A percentile compares a stretch with the other conserved stretches of the same genome.
Evolutionary conservation across 768 basidiomycete species (phyloP).

Genomic region (Trametes punicea): DNA sequence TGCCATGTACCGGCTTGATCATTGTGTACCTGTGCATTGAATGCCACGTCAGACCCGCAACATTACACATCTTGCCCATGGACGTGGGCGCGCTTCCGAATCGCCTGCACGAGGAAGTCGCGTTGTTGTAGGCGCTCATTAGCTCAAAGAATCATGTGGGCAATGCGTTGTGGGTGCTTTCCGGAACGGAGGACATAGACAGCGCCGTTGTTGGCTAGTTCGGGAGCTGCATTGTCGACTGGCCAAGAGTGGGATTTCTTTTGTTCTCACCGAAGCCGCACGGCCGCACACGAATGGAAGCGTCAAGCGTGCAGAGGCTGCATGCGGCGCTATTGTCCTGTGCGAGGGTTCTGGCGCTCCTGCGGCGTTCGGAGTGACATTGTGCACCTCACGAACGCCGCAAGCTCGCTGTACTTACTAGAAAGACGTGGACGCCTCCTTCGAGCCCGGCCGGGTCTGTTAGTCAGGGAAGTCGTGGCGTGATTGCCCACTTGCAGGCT

Average conservation of each 20-base stretch:
- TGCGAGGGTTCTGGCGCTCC: conserved; percentile 3
- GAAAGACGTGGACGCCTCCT: no score
- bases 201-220: conserved; percentile 12
- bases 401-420: no score
- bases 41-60: no score
- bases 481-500: neutral
- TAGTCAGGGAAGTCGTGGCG: neutral
- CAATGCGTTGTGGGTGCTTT: neutral
- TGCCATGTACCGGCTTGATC: no score
- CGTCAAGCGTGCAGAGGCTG: conserved; percentile 1
- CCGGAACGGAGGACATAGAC: conserved; percentile 1
- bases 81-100: no score
- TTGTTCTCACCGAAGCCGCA: conserved; percentile 2
- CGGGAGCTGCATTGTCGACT: conserved; percentile 12
- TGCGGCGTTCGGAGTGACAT: neutral
- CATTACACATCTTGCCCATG: no score
- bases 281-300: conserved; percentile 9
- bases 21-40: no score
- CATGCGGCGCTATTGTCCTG: conserved; percentile 8
- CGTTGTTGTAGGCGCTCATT: conserved; percentile 2
- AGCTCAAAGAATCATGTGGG: conserved; percentile 2
- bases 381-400: neutral
- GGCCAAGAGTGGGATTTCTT: conserved; percentile 10
- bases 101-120: neutral
- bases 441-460: no score